Percentiles rank a stretch among this genome's conserved stretches.
These are phyloP conservation scores for button mushroom (Agaricus bisporus) DNA, from an alignment of 768 basidiomycete genomes.

Conservation along the genomic window DNA sequence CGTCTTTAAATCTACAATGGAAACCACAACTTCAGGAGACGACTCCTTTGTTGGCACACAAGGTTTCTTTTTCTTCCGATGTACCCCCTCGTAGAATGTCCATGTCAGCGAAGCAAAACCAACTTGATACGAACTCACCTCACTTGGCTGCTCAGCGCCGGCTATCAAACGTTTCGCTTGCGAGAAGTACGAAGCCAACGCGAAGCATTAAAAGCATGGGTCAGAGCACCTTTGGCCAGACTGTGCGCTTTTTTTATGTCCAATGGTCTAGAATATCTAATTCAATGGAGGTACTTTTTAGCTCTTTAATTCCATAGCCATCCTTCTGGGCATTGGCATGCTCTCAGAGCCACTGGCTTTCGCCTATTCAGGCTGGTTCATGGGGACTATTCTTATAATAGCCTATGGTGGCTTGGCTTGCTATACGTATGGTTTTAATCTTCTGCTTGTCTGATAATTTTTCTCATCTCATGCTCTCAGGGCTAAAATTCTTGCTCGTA, in stretches of 20 bases:
- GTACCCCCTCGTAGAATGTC: background rate
- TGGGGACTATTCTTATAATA: slow-evolving; percentile 67
- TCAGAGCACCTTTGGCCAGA: slow-evolving; percentile 69
- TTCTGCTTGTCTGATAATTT: no score
- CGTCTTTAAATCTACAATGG: background rate
- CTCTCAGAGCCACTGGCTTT: slow-evolving; percentile 89
- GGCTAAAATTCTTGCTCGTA: slow-evolving; percentile 77
- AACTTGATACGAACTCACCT: slow-evolving; percentile 12
- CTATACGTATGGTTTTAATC: slow-evolving; percentile 63
- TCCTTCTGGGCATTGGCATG: slow-evolving; percentile 84
- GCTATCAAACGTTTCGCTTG: slow-evolving; percentile 16
- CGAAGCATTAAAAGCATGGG: slow-evolving; percentile 32
- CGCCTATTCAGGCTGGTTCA: slow-evolving; percentile 84
- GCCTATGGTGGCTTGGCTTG: slow-evolving; percentile 79
- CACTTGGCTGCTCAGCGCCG: slow-evolving; percentile 28
- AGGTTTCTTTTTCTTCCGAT: slow-evolving; percentile 21
- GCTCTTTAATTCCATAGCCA: slow-evolving; percentile 88
- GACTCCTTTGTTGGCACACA: slow-evolving; percentile 36
- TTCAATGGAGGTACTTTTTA: slow-evolving; percentile 19
- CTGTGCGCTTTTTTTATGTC: slow-evolving; percentile 33
- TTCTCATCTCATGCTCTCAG: slow-evolving; percentile 30
- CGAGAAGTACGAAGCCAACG: slow-evolving; percentile 15
- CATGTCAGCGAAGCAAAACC: slow-evolving; percentile 1
- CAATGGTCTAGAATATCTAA: background rate
- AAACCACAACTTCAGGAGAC: slow-evolving; percentile 14